phyloP scores from a whole-genome alignment of 768 basidiomycete genomes.

The Hericium coralloides region DNA sequence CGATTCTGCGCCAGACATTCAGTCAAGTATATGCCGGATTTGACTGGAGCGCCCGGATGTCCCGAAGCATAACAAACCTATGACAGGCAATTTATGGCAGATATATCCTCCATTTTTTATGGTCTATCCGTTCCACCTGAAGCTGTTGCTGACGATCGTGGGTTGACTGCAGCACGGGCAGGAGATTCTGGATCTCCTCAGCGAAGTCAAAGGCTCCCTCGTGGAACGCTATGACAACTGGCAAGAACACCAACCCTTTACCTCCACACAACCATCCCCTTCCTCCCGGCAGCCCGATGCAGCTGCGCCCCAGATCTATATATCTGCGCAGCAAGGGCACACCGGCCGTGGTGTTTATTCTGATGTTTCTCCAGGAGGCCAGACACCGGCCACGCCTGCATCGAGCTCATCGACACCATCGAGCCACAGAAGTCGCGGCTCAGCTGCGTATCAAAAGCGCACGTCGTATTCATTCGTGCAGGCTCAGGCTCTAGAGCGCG shows the following conservation, averaged over 20 bases:
- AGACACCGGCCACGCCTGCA: neutral
- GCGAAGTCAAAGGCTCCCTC: conserved; percentile 54
- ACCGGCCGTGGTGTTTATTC: neutral
- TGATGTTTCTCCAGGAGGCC: neutral
- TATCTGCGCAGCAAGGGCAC: neutral
- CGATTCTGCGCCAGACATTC: too few species aligned
- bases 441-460: neutral
- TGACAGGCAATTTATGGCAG: too few species aligned
- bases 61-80: too few species aligned
- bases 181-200: conserved; percentile 59
- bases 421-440: conserved; percentile 10
- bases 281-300: too few species aligned
- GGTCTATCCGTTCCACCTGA: neutral
- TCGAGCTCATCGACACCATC: conserved; percentile 13
- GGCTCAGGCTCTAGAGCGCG: conserved; percentile 22
- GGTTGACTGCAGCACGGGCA: conserved; percentile 52
- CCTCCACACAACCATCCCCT: conserved; percentile 3
- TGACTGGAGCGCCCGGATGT: too few species aligned
- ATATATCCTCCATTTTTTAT: neutral
- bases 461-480: conserved; percentile 11
- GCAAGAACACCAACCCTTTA: conserved; percentile 22
- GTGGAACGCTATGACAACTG: conserved; percentile 59
- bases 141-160: conserved; percentile 2
- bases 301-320: neutral
- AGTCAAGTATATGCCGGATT: too few species aligned